Evolutionary conservation across 306 rosid species (phyloP).

Genomic region (Senna tora): DNA sequence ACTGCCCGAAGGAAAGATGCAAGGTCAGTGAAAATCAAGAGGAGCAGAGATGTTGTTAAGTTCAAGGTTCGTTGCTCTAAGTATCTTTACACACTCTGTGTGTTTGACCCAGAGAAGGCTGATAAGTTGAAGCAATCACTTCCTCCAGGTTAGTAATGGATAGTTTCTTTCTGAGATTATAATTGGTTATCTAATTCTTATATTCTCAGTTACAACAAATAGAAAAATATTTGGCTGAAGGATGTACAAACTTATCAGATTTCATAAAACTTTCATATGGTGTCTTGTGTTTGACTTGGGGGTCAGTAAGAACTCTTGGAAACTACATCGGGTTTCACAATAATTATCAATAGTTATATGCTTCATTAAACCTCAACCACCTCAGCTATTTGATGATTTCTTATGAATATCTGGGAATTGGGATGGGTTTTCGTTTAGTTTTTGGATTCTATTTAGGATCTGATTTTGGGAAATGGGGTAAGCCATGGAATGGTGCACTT

Average conservation of each 20-base stretch:
- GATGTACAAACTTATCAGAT: neutral
- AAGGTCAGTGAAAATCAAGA: conserved; percentile 79
- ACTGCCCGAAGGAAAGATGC: conserved; percentile 95
- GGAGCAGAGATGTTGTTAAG: conserved; percentile 81
- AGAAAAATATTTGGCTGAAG: neutral
- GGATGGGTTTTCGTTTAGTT: neutral
- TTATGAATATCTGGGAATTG: neutral
- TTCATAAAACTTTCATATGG: neutral
- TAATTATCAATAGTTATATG: too few species aligned
- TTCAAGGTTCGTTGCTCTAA: conserved; percentile 95
- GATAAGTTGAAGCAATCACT: conserved; percentile 96
- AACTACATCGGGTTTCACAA: neutral
- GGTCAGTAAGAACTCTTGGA: neutral
- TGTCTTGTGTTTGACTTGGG: neutral
- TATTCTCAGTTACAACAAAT: neutral
- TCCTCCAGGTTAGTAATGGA: conserved; percentile 69
- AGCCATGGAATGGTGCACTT: neutral
- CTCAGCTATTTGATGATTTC: neutral
- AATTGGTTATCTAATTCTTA: neutral
- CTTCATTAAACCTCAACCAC: neutral
- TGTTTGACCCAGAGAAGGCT: conserved; percentile 81
- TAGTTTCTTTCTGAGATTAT: neutral
- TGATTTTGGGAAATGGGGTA: too few species aligned
- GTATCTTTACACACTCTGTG: conserved; percentile 88
- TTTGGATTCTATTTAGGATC: neutral